These are phyloP conservation scores for Lactuca saligna DNA, from an alignment of 129 eudicot species.

Conservation along the genomic window DNA sequence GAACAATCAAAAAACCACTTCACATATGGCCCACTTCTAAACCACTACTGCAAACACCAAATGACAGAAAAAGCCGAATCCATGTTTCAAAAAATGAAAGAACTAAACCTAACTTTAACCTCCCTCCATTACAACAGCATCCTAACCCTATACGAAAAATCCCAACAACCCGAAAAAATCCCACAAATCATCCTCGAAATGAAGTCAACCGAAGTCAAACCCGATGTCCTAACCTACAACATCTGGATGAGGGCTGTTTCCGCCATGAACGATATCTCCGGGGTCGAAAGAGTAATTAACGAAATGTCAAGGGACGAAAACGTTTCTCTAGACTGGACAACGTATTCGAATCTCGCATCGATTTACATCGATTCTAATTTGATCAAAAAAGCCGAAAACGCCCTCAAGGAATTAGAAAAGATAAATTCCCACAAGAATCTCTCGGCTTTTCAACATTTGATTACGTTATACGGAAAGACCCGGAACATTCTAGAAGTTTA, in stretches of 20 bases:
- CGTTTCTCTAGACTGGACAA: constrained; percentile 88
- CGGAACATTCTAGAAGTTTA: constrained; percentile 85
- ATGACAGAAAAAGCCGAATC: constrained; percentile 84
- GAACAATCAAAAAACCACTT: constrained; percentile 76
- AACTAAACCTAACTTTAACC: constrained; percentile 54
- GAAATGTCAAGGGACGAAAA: constrained; percentile 87
- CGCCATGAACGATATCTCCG: constrained; percentile 63
- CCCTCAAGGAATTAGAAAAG: constrained; percentile 88
- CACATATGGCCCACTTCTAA: constrained; percentile 87
- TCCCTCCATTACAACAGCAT: constrained; percentile 90
- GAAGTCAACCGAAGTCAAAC: constrained; percentile 77
- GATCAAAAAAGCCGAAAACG: constrained; percentile 68
- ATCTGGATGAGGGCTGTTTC: constrained; percentile 93
- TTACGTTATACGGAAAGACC: constrained; percentile 79
- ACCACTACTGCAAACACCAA: constrained; percentile 87
- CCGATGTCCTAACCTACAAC: constrained; percentile 73
- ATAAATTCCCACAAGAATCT: constrained; percentile 50
- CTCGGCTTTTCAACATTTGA: constrained; percentile 77
- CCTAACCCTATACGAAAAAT: constrained; percentile 72
- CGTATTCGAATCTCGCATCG: constrained; percentile 90
- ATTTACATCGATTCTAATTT: constrained; percentile 76
- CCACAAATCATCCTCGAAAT: constrained; percentile 72
- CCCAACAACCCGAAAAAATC: constrained; percentile 58
- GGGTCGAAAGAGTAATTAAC: constrained; percentile 78
- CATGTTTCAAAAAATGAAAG: constrained; percentile 87